These are phyloP conservation scores for Yamadazyma membranifaciens DNA, from an alignment of 1,139 yeast genomes.

Conservation along the genomic window DNA sequence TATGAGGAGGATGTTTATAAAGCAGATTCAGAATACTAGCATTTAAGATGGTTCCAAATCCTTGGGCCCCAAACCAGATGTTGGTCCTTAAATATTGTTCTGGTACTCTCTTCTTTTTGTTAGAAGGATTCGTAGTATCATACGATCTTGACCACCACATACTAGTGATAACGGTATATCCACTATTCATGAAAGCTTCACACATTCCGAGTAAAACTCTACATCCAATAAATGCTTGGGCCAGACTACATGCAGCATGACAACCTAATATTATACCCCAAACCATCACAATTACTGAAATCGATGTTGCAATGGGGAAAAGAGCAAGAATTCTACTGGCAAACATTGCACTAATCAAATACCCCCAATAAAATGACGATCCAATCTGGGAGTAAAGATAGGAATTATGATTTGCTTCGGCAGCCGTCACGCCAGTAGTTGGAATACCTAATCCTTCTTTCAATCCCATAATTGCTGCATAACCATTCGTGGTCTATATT, in stretches of 20 bases:
- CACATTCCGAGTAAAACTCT: constrained; percentile 41
- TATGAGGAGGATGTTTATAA: constrained; percentile 10
- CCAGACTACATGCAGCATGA: constrained; percentile 41
- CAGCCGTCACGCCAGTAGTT: background rate
- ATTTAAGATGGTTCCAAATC: constrained; percentile 10
- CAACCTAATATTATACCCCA: constrained; percentile 54
- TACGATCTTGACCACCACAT: constrained; percentile 8
- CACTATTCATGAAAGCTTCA: constrained; percentile 35
- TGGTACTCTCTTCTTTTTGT: constrained; percentile 8
- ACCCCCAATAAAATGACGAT: constrained; percentile 56
- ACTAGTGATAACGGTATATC: constrained; percentile 23
- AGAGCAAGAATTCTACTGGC: constrained; percentile 49
- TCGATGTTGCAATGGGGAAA: constrained; percentile 51
- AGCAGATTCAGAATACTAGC: constrained; percentile 20
- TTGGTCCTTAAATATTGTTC: constrained; percentile 19
- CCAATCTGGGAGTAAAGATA: constrained; percentile 43
- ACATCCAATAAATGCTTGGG: constrained; percentile 50
- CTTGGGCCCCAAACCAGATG: constrained; percentile 14
- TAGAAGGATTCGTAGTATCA: too few species aligned
- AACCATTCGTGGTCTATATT: constrained; percentile 18
- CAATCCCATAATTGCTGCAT: constrained; percentile 61
- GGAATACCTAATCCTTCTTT: constrained; percentile 39
- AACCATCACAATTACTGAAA: constrained; percentile 38
- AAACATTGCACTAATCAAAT: constrained; percentile 51
- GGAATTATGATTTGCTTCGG: constrained; percentile 13